Evolutionary conservation across 2,329 filamentous ascomycete species (phyloP), one percentile per base, ranked within the genome.

Genomic region (Penicillium freii): DNA sequence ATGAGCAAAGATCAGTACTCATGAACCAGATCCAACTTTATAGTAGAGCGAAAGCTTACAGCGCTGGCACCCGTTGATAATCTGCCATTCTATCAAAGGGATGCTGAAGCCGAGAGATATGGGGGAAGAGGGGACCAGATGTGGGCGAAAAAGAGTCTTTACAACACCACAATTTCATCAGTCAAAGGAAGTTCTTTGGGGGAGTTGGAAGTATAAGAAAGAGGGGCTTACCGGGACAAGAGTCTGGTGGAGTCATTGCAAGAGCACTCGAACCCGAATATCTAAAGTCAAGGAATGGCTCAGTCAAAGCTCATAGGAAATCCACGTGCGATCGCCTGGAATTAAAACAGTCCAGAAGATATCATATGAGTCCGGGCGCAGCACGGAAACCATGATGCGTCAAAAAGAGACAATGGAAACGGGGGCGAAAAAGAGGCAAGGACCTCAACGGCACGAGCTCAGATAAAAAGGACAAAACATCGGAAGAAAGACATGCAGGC

Each of bases 191-290:
- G 31, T 15, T 27, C 36, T 38, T 54, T 17, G 29, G 27, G 38
- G 38, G 19, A 39, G 39, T 19, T 13, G 0, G 31, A 45, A 34
- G 15, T 42, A 53, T 33, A 38, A 51, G 19, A 31, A 81, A 66
- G 78, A 79, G 23, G 23, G 46, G 23, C 62, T 79, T 83, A 67
- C 81, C 82, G 56, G 79, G 81, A 56, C 79, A 81, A 59, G 82
- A 82, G 73, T 85, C 82, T 52, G 75, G 68, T 51, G 77, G 75
- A 63, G 74, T 78, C 71, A 78, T 74, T 58, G 83, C 79, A 65
- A 83, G 78, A 64, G 78, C 77, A 68, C 78, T 72, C 59, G 75
- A 75, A 61, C 77, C 66, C 60, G 80, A 77, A 71, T 81, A 84
- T 70, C 82, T 84, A 73, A 62, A 66, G 56, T 55, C 23, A 56